Percentiles rank a stretch among this genome's conserved stretches.
phyloP scores from a whole-genome alignment of 1,139 yeast genomes.

The Sugiyamaella neomexicana region DNA sequence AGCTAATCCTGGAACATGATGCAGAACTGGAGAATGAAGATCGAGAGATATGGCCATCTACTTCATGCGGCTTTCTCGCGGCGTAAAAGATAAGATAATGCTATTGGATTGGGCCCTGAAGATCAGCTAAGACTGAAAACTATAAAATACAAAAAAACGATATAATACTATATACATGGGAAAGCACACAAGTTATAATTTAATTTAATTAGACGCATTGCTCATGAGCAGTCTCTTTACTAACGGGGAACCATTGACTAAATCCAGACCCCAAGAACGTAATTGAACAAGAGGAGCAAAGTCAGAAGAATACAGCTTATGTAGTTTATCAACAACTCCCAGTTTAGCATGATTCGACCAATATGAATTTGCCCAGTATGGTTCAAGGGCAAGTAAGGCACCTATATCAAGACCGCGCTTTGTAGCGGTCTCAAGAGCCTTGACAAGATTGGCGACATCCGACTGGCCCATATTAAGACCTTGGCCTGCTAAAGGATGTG shows the following conservation, averaged over 20 bases:
- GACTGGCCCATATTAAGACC: conserved; percentile 98
- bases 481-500: conserved; percentile 97
- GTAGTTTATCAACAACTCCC: conserved; percentile 90
- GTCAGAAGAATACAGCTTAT: conserved; percentile 80
- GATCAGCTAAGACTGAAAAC: background rate
- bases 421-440: conserved; percentile 67
- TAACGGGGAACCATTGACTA: conserved; percentile 61
- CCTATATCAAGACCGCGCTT: conserved; percentile 89
- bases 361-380: conserved; percentile 79
- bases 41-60: background rate
- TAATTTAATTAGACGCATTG: conserved; percentile 43
- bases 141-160: background rate
- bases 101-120: background rate
- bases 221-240: conserved; percentile 60
- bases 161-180: conserved; percentile 1
- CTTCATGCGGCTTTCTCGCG: background rate
- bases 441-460: conserved; percentile 73
- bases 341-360: conserved; percentile 75
- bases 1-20: background rate
- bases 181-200: too few species aligned
- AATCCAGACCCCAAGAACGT: conserved; percentile 73
- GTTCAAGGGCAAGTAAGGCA: conserved; percentile 74
- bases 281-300: conserved; percentile 69
- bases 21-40: background rate
- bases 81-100: conserved; percentile 6